Evolutionary conservation across 1,139 yeast species (phyloP), one percentile per base, ranked within the genome.

Genomic region (Taiozyma sp.): DNA sequence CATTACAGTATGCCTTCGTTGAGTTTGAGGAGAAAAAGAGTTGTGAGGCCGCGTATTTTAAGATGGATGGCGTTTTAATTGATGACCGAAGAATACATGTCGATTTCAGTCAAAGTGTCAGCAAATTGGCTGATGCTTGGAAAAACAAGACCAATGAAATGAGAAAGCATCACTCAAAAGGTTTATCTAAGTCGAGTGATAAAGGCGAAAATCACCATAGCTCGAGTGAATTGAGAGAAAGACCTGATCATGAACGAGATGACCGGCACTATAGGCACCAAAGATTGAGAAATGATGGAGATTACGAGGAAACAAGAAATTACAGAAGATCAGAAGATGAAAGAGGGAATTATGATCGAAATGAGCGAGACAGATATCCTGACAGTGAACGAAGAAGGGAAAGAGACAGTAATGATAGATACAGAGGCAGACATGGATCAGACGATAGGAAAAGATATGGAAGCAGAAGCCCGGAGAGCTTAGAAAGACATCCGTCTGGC

Each of bases 81-180:
- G 90, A 84, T 61, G 90, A 85, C 49, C 66, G 77, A 34, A 71
- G 85, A 47, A 76, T 84, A 29, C 80, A 80, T 53, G 85, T 84
- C 46, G 89, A 84, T 62, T 84, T 83, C 68, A 78, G 85, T 47
- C 90, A 84, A 61, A 79, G 86, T 56, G 72, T 71, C 35, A 53
- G 64, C 21, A 62, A 53, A 39, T 37, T 60, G 29, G 52, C 58
- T 10, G 52, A 58, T 14, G 47, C 42, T 2, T 64, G 67, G 67
- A 53, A 59, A 42, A 39, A 37, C 9, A 29, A 42, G 2, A 44
- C 47, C 4, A 50, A 46, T 40, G 46, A 42, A 3, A 48, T 34
- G 29, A 43, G 51, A 28, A 32, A 40, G 30, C 6, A n/a, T n/a
- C 6, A n/a, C 4, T 13, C 14, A 2, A 32, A 13, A 3, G 9